phyloP scores from a whole-genome alignment of 2,329 filamentous ascomycete genomes.

The Alternaria dauci region DNA sequence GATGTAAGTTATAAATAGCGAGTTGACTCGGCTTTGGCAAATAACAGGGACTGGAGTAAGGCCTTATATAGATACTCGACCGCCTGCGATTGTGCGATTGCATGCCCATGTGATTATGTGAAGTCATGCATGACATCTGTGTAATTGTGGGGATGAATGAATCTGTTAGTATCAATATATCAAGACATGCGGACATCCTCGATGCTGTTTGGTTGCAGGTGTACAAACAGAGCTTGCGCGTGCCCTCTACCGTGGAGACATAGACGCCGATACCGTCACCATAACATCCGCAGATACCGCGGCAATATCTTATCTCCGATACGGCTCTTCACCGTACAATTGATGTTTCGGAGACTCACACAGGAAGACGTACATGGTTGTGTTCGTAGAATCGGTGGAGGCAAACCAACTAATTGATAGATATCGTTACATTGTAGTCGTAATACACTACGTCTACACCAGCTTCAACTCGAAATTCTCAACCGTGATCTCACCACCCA shows the following conservation, averaged over 20 bases:
- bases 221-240: not conserved
- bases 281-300: not conserved
- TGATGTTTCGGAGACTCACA: not conserved
- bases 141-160: not conserved
- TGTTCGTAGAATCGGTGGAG: not conserved
- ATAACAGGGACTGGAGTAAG: not conserved
- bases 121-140: not conserved
- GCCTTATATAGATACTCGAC: not conserved
- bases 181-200: too few relatives aligned
- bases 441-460: slow-evolving; percentile 2
- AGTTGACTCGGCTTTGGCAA: not conserved
- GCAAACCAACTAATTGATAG: not conserved
- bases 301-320: not conserved
- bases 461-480: slow-evolving; percentile 28
- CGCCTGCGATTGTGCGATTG: not conserved
- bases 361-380: not conserved
- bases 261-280: not conserved
- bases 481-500: slow-evolving; percentile 45
- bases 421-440: not conserved
- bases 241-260: not conserved
- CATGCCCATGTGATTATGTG: not conserved
- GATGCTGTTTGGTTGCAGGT: not conserved
- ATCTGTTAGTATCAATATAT: not conserved
- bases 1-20: not conserved
- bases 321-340: not conserved